Percentiles rank a stretch among this genome's conserved stretches.
These are phyloP conservation scores for Polygonum maritimum DNA, from an alignment of 148 eudicot species.

Conservation along the genomic window DNA sequence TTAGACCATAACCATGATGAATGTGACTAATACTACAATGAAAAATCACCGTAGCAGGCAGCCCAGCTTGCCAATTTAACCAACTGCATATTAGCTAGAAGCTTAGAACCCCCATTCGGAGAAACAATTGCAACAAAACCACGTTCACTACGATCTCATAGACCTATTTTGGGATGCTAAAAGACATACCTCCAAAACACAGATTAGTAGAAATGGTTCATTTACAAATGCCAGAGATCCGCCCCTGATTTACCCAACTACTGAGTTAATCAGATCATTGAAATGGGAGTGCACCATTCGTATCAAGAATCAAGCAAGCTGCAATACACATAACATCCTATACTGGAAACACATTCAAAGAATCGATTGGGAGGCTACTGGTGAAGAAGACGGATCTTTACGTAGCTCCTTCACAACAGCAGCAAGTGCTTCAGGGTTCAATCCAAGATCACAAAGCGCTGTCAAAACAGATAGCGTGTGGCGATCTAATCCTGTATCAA, in stretches of 20 bases:
- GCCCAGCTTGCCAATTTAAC: too few relatives aligned
- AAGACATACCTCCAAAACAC: not conserved
- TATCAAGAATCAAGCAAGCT: not conserved
- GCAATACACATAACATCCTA: not conserved
- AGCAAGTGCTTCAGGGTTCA: slow-evolving; percentile 73
- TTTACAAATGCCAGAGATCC: not conserved
- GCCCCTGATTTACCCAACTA: not conserved
- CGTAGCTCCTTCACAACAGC: slow-evolving; percentile 70
- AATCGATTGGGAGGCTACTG: slow-evolving; percentile 19
- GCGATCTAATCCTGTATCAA: slow-evolving; percentile 82
- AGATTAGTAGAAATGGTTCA: not conserved
- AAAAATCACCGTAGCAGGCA: too few relatives aligned
- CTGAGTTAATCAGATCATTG: not conserved
- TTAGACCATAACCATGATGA: too few relatives aligned
- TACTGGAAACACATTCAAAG: slow-evolving; percentile 9
- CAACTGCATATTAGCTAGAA: too few relatives aligned
- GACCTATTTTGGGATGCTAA: not conserved
- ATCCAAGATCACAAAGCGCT: slow-evolving; percentile 62
- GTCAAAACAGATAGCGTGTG: slow-evolving; percentile 68
- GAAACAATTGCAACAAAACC: not conserved
- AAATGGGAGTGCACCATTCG: not conserved
- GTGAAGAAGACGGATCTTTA: slow-evolving; percentile 26
- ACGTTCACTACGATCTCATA: not conserved
- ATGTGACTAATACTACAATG: too few relatives aligned
- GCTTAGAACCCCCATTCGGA: too few relatives aligned